A percentile compares a stretch with the other conserved stretches of the same genome.
Evolutionary conservation across 306 rosid species (phyloP).

Genomic region (Quercus engelmannii): DNA sequence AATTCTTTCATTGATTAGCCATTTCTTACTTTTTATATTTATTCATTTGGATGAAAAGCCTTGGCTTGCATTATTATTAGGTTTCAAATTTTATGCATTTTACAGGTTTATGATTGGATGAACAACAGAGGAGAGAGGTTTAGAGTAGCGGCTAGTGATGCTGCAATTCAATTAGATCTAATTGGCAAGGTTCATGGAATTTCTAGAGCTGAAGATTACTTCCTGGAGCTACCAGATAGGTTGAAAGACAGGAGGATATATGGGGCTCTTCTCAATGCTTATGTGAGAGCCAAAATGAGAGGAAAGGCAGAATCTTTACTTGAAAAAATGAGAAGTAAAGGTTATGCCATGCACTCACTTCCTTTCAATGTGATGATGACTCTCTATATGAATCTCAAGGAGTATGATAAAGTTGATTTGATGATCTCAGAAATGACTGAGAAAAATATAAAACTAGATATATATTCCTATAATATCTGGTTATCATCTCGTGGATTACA

Average conservation of each 20-base stretch:
- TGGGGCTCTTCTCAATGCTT: slow-evolving; percentile 86
- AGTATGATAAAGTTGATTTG: slow-evolving; percentile 70
- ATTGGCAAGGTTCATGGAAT: slow-evolving; percentile 33
- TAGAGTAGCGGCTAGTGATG: slow-evolving; percentile 68
- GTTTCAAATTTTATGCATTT: slow-evolving; percentile 1
- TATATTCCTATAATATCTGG: slow-evolving; percentile 91
- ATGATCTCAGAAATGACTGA: slow-evolving; percentile 75
- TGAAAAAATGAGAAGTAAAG: slow-evolving; percentile 70
- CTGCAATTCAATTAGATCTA: slow-evolving; percentile 30
- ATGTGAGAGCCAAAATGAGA: slow-evolving; percentile 49
- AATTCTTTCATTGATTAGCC: background rate
- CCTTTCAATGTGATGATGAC: slow-evolving; percentile 98
- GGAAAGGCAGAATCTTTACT: slow-evolving; percentile 81
- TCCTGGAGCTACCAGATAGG: slow-evolving; percentile 47
- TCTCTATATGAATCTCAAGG: slow-evolving; percentile 78
- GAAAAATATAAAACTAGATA: slow-evolving; percentile 61
- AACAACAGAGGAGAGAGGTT: slow-evolving; percentile 78
- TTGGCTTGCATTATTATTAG: background rate
- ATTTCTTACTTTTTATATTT: background rate
- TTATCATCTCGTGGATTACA: slow-evolving; percentile 71
- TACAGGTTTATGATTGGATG: slow-evolving; percentile 94
- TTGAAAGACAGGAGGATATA: slow-evolving; percentile 68
- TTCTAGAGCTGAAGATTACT: slow-evolving; percentile 71
- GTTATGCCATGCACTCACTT: slow-evolving; percentile 58
- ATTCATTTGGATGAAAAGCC: background rate